Evolutionary conservation across 495 filamentous ascomycete species (phyloP), one percentile per base, ranked within the genome.

Genomic region (Lasiosphaeriaceae sp.): DNA sequence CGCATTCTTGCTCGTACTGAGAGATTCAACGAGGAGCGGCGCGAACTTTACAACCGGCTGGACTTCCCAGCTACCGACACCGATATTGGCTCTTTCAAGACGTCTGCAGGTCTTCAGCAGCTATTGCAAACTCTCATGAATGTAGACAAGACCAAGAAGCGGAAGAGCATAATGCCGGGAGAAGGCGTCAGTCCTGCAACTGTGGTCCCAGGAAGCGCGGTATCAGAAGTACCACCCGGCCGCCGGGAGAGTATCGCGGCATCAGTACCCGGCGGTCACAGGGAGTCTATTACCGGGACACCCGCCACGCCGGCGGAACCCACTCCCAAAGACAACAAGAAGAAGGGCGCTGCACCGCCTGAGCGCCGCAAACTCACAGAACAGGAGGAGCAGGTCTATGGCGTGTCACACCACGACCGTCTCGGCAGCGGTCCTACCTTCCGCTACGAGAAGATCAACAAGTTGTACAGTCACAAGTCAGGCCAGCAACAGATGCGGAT

Each of bases 61-160:
- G 92, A 96, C 57, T 84, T 86, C 56, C 88, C 89, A 7, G 79
- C 83, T 56, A 88, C 83, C 56, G 80, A 85, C 35, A 78, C 84
- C 56, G 80, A 80, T 57, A 81, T 82, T 61, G 89, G 81, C 60
- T 83, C 86, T 9, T 95, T 95, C 74, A 86, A 86, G 58, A 84
- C 86, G 37, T 92, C 88, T 57, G 79, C 86, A 62, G 92, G 89
- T 9, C 80, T 98, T 0, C 82, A 85, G 23, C 81, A 85, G 50
- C 82, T 98, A 12, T 81, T 96, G 47, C 86, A 91, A 60, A 89
- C 86, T 51, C 85, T 98, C 49, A 76, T 81, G 64, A 83, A 82
- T 55, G 82, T 84, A 37, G 91, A 97, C 71, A 93, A 93, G 67
- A 86, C 82, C 60, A 96, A 96, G 75, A 96, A 96, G 66, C 82